Conservation (phyloP, 495 filamentous ascomycete species). For the Aspergillus ellipticus region DNA sequence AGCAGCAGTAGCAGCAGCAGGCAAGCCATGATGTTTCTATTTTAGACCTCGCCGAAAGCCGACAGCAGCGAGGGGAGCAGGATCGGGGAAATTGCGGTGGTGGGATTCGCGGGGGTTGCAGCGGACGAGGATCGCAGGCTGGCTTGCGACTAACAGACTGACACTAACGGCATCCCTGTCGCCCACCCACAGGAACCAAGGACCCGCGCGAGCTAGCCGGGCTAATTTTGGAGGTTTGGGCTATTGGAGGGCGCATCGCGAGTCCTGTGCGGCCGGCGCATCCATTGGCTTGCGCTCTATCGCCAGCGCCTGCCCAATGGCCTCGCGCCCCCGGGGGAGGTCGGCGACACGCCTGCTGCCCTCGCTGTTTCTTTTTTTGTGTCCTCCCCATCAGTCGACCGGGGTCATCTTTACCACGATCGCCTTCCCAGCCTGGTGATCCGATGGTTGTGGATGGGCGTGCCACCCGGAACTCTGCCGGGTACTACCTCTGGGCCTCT, state of each 20-base stretch:
- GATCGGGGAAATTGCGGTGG: slow-evolving; percentile 19
- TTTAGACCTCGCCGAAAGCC: slow-evolving; percentile 17
- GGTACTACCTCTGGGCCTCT: neutral
- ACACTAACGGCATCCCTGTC: slow-evolving; percentile 6
- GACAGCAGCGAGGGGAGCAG: slow-evolving; percentile 5
- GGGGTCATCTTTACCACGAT: neutral
- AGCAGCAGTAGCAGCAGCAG: neutral
- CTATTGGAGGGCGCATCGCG: slow-evolving; percentile 14
- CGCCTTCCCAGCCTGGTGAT: neutral
- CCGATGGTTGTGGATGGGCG: neutral
- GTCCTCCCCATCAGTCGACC: neutral
- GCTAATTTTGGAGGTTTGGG: slow-evolving; percentile 29
- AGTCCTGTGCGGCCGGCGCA: slow-evolving; percentile 11
- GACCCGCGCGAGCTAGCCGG: slow-evolving; percentile 12
- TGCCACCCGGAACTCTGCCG: neutral
- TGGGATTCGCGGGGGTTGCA: slow-evolving; percentile 9
- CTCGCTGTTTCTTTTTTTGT: slow-evolving; percentile 6
- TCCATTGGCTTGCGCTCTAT: slow-evolving; percentile 14
- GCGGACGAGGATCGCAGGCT: slow-evolving; percentile 15
- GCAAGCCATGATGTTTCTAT: slow-evolving; percentile 25
- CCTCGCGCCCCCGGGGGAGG: slow-evolving; percentile 3
- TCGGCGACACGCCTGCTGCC: neutral
- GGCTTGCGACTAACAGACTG: no score
- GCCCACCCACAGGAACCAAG: slow-evolving; percentile 6
- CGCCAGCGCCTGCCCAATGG: slow-evolving; percentile 2